Conservation (phyloP, 176 grass and related monocot species). For the Alopecurus myosuroides region DNA sequence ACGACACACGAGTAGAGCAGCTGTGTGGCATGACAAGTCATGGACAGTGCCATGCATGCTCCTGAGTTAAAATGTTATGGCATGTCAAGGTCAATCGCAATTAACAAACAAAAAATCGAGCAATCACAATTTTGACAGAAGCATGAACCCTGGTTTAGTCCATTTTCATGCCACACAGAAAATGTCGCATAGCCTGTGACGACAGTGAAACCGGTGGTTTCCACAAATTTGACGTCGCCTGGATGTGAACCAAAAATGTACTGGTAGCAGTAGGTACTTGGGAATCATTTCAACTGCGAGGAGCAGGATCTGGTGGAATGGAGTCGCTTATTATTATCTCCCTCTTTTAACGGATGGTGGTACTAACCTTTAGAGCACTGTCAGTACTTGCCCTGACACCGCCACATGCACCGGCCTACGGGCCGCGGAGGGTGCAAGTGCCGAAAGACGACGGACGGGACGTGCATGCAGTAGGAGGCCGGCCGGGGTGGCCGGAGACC, state of each 20-base stretch:
- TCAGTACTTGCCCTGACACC: conserved; percentile 6
- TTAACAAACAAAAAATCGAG: no score
- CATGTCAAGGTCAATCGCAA: no score
- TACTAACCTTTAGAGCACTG: background rate
- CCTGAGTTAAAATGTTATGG: no score
- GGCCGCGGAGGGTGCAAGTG: background rate
- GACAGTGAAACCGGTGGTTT: no score
- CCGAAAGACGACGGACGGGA: background rate
- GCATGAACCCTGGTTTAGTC: no score
- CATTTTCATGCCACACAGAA: no score
- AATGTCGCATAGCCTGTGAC: no score
- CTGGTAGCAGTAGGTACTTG: no score
- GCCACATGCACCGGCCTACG: conserved; percentile 16
- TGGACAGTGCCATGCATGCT: no score
- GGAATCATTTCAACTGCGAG: background rate
- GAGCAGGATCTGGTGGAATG: background rate
- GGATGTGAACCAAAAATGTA: background rate
- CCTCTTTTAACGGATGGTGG: background rate
- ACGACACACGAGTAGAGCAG: no score
- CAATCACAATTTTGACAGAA: no score
- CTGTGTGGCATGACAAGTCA: no score
- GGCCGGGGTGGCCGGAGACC: background rate
- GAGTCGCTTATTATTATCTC: background rate
- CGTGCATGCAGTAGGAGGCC: background rate
- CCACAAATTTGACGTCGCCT: background rate